A percentile compares a stretch with the other conserved stretches of the same genome.
Conservation (phyloP, 306 rosid genomes). For the Neltuma alba region DNA sequence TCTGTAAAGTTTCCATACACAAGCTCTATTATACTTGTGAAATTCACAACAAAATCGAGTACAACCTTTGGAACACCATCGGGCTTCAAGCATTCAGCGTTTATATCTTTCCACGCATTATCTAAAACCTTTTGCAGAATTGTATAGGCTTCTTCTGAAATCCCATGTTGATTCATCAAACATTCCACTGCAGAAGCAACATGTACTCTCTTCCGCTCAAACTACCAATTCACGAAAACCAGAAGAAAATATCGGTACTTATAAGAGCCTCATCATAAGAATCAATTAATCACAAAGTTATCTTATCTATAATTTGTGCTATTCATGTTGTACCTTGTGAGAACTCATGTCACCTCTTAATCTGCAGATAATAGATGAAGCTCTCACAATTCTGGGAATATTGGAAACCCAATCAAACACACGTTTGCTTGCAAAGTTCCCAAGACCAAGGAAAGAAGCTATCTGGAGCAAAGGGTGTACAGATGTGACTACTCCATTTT, state of each 20-base stretch:
- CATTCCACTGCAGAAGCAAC: too few species aligned
- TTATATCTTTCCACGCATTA: conserved; percentile 45
- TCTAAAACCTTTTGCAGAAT: conserved; percentile 6
- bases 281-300: not conserved
- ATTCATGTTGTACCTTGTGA: not conserved
- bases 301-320: not conserved
- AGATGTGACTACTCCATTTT: too few species aligned
- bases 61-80: conserved; percentile 37
- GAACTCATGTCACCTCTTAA: not conserved
- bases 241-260: not conserved
- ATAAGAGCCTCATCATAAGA: not conserved
- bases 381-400: not conserved
- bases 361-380: not conserved
- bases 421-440: not conserved
- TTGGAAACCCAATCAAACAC: not conserved
- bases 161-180: too few species aligned
- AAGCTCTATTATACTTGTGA: too few species aligned
- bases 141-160: too few species aligned
- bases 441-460: not conserved
- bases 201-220: too few species aligned
- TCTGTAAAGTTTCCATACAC: conserved; percentile 29
- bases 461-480: not conserved
- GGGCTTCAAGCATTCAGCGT: not conserved
- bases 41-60: conserved; percentile 34
- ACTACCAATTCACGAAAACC: too few species aligned